Base-by-base conservation (phyloP, 2,329 filamentous ascomycete species). In the Colletotrichum tabaci region DNA sequence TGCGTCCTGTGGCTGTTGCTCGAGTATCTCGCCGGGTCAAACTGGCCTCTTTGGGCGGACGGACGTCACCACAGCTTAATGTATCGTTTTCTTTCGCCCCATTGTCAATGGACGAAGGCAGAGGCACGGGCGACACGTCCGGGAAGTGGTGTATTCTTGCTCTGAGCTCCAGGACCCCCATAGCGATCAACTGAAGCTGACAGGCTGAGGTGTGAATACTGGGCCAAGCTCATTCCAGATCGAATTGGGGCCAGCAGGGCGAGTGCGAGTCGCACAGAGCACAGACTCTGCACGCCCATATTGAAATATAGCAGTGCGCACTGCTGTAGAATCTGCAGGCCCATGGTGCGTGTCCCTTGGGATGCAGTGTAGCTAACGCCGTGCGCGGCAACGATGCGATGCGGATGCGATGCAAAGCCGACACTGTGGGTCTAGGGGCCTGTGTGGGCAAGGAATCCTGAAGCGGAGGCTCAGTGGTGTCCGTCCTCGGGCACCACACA, bases 331-430 rank as follows among this genome's bases (percentile, higher is more conserved):
- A 35, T 70, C 62, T 66, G 47, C 42, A 35, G 49, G 49, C 30
- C 40, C 40, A 35, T 57, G 46, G 61, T 65, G 38, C n/a, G 66
- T 21, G 44, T 46, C 35, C 50, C 60, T 62, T 23, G 52, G 18
- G 53, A 66, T 60, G 61, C 66, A 65, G 61, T 42, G 63, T 67
- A 66, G 13, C 63, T 40, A 47, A 56, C 49, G 60, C 58, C 21
- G 38, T 66, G 67, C 56, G 52, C 61, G 26, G 50, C 21, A 50
- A 42, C 47, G 55, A 50, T 66, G 67, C 55, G 67, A 70, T 70
- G 67, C 67, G 62, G 67, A 70, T 70, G 62, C 67, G 67, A 70
- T 55, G 65, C 58, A n/a, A 64, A 57, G 53, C 52, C 47, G 44
- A 70, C 58, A 44, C 38, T 56, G 44, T 44, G 60, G 38, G 53